Evolutionary conservation across 148 eudicot species (phyloP), one percentile per base, ranked within the genome.

Genomic region (Arbutus unedo): DNA sequence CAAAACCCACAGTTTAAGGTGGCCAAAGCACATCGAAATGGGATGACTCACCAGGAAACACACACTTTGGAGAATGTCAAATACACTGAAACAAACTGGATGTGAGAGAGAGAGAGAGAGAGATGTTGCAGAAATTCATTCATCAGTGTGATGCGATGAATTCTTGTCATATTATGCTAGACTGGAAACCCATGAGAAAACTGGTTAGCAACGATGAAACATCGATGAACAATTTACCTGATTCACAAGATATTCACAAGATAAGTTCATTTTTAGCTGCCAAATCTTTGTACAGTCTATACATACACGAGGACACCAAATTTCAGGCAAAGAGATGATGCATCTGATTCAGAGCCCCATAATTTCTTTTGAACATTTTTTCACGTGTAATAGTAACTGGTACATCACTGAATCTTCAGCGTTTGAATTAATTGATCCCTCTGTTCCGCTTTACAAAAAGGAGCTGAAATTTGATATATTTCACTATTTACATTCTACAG

Each of bases 401-500:
- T 79, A 60, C 77, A 57, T 74, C 47, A 23, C 49, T 57, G 57
- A 56, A 74, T 56, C 83, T 57, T 74, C 68, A 13, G 55, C 71
- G 48, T 81, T 44, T 59, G 8, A 73, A 56, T 57, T 55, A 81
- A 81, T 57, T 57, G 79, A 68, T 51, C 79, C 70, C 50, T 76
- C 60, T 84, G 51, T 51, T 68, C 85, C 84, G 81, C 91, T 87
- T 85, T 86, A 86, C 90, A 87, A 78, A 67, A 72, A 85, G 81
- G 81, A 81, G 73, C 84, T 82, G 76, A 83, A 82, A 83, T 70
- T 79, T 83, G 74, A 79, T 87, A 49, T 86, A 76, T 86, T 85
- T 79, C 81, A 85, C 88, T 91, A 90, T 91, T 84, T 90, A 91
- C 92, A 91, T 80, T 91, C 83, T 90, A 91, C 90, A 90, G 80